These are phyloP conservation scores for Chlorella sp. DNA, from an alignment of 139 green algal genomes.

Conservation along the genomic window DNA sequence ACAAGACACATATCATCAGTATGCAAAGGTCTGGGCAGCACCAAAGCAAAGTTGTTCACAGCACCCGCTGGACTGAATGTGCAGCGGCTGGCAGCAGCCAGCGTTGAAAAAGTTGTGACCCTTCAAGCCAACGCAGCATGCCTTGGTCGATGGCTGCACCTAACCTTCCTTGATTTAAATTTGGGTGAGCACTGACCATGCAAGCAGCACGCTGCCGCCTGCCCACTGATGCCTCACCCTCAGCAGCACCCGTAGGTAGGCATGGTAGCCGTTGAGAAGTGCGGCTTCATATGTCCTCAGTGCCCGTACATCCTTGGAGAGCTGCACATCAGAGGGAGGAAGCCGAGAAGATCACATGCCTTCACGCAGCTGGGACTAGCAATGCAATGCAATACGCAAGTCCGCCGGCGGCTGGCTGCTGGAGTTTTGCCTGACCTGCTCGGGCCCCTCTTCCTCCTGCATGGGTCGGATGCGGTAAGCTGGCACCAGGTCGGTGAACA, in stretches of 20 bases:
- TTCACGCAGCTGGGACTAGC: too few relatives aligned
- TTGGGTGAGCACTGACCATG: not conserved
- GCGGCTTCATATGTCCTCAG: conserved; percentile 79
- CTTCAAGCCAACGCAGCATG: not conserved
- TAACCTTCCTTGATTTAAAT: not conserved
- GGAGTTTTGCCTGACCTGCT: not conserved
- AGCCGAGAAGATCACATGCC: too few relatives aligned
- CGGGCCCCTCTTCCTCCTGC: conserved; percentile 69
- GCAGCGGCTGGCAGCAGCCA: too few relatives aligned
- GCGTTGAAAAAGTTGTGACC: not conserved
- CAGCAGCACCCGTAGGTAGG: conserved; percentile 79
- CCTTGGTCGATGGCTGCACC: not conserved
- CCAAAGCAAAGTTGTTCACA: too few relatives aligned
- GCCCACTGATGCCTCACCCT: conserved; percentile 31
- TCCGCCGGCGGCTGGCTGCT: not conserved
- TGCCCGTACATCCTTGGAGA: conserved; percentile 82
- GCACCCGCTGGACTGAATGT: too few relatives aligned
- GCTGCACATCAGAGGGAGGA: not conserved
- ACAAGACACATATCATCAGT: too few relatives aligned
- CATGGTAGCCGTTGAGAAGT: conserved; percentile 86
- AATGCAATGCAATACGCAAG: not conserved
- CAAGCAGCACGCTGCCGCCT: not conserved
- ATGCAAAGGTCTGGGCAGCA: too few relatives aligned
- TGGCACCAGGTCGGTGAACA: conserved; percentile 89
- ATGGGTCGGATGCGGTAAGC: conserved; percentile 86